A percentile compares a stretch with the other conserved stretches of the same genome.
phyloP scores from a whole-genome alignment of 1,284 basidiomycete genomes.

The Boletus mariae region DNA sequence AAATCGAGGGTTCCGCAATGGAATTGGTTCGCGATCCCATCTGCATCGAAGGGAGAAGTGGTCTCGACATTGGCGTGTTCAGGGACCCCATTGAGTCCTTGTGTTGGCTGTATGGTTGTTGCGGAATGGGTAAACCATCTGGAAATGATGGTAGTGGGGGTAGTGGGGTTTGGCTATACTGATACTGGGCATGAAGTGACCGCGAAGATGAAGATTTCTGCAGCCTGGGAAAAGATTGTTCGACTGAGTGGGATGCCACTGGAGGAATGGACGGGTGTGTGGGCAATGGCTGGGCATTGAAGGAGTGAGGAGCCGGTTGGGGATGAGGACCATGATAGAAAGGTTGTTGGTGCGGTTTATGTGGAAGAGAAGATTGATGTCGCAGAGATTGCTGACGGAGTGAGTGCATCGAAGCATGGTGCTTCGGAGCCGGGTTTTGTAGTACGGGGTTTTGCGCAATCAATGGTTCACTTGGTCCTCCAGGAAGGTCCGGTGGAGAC shows the following conservation, averaged over 20 bases:
- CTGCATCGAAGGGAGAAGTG: conserved; percentile 61
- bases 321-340: conserved; percentile 3
- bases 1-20: conserved; percentile 48
- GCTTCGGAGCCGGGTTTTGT: conserved; percentile 15
- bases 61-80: conserved; percentile 50
- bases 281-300: conserved; percentile 9
- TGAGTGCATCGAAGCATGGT: conserved; percentile 27
- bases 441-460: conserved; percentile 7
- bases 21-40: conserved; percentile 50
- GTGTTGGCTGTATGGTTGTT: conserved; percentile 20
- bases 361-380: conserved; percentile 29
- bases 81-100: conserved; percentile 19
- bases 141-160: conserved; percentile 49
- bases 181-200: conserved; percentile 56
- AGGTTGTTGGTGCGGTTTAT: conserved; percentile 10
- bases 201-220: conserved; percentile 59
- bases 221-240: conserved; percentile 38
- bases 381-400: conserved; percentile 27
- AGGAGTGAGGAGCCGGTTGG: conserved; percentile 4
- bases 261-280: conserved; percentile 8
- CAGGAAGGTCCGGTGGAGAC: conserved; percentile 14
- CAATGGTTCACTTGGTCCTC: conserved; percentile 15
- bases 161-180: conserved; percentile 34
- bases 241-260: conserved; percentile 13
- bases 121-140: conserved; percentile 39